Evolutionary conservation across 495 filamentous ascomycete genomes (phyloP).

Genomic region (Penicillium bovifimosum): DNA sequence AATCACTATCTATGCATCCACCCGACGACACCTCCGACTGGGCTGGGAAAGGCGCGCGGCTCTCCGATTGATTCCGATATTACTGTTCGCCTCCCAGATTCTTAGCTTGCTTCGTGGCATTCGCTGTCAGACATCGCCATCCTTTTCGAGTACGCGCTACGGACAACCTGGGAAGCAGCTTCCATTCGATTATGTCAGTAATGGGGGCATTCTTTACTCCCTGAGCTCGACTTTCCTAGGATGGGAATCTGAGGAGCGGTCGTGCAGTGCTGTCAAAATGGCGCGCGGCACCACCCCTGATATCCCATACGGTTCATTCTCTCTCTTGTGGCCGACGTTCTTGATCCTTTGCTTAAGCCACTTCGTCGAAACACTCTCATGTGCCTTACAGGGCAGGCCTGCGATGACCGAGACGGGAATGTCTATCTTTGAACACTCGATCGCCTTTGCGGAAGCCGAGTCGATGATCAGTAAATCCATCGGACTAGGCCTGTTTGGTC

Average conservation of each 20-base stretch:
- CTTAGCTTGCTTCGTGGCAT: constrained; percentile 71
- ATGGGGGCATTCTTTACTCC: constrained; percentile 62
- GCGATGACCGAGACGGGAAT: constrained; percentile 85
- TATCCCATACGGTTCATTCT: constrained; percentile 63
- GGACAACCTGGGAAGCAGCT: constrained; percentile 60
- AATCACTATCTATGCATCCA: constrained; percentile 87
- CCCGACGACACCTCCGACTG: constrained; percentile 67
- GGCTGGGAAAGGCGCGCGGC: constrained; percentile 65
- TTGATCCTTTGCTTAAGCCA: constrained; percentile 74
- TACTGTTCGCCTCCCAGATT: constrained; percentile 66
- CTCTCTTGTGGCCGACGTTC: constrained; percentile 84
- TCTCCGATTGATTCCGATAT: constrained; percentile 70
- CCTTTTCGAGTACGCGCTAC: constrained; percentile 68
- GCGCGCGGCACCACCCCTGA: constrained; percentile 45
- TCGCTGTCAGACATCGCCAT: constrained; percentile 83
- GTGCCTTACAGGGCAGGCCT: constrained; percentile 80
- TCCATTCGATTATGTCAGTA: constrained; percentile 66
- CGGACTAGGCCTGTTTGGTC: constrained; percentile 61
- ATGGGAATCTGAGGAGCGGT: constrained; percentile 62
- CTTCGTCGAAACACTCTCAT: constrained; percentile 80
- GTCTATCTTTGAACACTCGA: constrained; percentile 93
- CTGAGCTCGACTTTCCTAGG: constrained; percentile 61
- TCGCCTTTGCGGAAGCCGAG: constrained; percentile 95
- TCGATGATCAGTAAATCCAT: constrained; percentile 71
- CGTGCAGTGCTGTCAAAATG: constrained; percentile 72